Conservation (phyloP, 1,139 yeast genomes). For the Nakaseomyces kungkrabaensis region DNA sequence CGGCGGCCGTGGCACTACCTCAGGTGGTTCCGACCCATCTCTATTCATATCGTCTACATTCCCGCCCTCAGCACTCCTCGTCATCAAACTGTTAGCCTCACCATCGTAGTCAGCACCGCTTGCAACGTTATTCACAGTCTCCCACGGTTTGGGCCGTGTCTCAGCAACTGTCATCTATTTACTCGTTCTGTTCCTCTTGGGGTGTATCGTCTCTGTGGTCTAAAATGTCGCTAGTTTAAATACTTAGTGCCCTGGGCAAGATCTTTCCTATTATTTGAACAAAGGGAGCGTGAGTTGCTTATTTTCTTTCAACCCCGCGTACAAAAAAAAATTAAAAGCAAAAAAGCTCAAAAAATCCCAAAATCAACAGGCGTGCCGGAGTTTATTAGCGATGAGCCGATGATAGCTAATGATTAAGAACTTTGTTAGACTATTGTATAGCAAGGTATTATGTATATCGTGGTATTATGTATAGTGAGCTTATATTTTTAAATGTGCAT, state of each 20-base stretch:
- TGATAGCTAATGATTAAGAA: not conserved
- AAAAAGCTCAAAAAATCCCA: too few species aligned
- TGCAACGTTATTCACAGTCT: not conserved
- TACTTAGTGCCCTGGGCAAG: too few species aligned
- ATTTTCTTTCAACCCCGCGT: not conserved
- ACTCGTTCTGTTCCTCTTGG: too few species aligned
- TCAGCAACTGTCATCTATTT: not conserved
- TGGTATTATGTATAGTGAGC: not conserved
- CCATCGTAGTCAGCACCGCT: not conserved
- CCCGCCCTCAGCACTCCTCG: not conserved
- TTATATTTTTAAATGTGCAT: not conserved
- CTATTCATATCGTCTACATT: not conserved
- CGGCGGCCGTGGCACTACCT: conserved; percentile 17
- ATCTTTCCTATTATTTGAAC: too few species aligned
- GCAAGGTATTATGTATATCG: not conserved
- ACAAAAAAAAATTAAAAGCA: too few species aligned
- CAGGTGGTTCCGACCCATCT: conserved; percentile 8
- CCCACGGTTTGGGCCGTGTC: conserved; percentile 5
- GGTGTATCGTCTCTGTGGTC: too few species aligned
- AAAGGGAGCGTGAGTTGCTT: too few species aligned
- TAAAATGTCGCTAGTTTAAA: too few species aligned
- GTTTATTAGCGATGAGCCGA: conserved; percentile 2
- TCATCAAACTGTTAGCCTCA: not conserved
- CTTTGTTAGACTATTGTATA: not conserved
- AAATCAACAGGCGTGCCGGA: not conserved